Percentiles rank a stretch among this genome's conserved stretches.
These are phyloP conservation scores for Kwoniella dendrophila DNA, from an alignment of 768 basidiomycete genomes.

Conservation along the genomic window DNA sequence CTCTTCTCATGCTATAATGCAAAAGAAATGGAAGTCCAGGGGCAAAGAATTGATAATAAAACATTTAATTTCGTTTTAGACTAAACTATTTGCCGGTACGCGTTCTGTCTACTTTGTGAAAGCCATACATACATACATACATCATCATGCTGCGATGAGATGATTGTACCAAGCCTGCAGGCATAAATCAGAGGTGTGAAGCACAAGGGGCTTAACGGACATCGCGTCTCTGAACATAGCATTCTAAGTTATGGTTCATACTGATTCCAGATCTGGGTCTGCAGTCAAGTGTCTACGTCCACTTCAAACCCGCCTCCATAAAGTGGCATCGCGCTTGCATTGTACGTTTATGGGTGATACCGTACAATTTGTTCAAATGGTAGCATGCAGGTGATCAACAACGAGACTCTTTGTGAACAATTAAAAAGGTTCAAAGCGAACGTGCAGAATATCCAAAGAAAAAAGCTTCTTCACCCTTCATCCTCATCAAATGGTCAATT, in stretches of 20 bases:
- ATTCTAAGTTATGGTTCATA: not conserved
- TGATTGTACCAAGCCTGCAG: no score
- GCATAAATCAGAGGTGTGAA: no score
- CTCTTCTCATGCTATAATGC: not conserved
- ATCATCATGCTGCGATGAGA: no score
- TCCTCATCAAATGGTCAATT: not conserved
- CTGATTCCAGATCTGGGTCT: no score
- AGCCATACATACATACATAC: not conserved
- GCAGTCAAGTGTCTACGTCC: no score
- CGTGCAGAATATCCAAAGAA: not conserved
- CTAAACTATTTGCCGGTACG: not conserved
- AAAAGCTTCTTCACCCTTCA: not conserved
- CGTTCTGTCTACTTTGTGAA: not conserved
- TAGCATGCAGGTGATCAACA: not conserved
- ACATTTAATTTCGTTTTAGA: not conserved
- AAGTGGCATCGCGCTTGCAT: no score
- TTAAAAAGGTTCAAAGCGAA: not conserved
- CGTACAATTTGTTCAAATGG: no score
- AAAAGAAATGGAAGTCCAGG: not conserved
- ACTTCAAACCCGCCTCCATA: no score
- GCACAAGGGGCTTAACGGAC: conserved; percentile 3
- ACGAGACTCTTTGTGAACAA: not conserved
- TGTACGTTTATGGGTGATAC: no score
- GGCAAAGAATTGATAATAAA: not conserved
- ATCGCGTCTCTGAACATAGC: not conserved